Evolutionary conservation across 495 filamentous ascomycete species (phyloP).

Genomic region (Lepidopterella palustris): DNA sequence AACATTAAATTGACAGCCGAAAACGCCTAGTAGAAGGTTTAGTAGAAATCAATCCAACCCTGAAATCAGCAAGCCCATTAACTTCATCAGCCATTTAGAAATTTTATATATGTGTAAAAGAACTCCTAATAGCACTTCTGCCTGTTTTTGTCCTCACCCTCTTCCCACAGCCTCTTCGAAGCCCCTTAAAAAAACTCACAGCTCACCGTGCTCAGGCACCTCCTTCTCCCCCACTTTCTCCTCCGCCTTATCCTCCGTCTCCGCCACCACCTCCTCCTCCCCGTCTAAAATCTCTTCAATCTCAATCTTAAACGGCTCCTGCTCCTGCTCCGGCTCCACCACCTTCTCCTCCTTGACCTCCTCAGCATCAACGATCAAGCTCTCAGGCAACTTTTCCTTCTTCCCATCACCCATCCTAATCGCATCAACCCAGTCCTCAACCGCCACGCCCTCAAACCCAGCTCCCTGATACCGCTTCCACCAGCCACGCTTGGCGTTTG

Average conservation of each 20-base stretch:
- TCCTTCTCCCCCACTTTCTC: background rate
- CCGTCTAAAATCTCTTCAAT: conserved; percentile 2
- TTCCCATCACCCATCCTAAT: conserved; percentile 78
- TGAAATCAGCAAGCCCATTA: too few relatives aligned
- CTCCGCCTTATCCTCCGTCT: too few relatives aligned
- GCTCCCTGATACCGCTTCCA: conserved; percentile 61
- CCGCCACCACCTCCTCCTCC: background rate
- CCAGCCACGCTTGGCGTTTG: conserved; percentile 83
- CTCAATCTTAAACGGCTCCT: conserved; percentile 30
- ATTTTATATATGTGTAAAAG: too few relatives aligned
- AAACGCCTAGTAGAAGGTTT: too few relatives aligned
- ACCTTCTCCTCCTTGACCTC: conserved; percentile 14
- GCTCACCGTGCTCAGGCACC: background rate
- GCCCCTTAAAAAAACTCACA: too few relatives aligned
- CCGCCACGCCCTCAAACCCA: conserved; percentile 49
- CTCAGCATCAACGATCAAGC: conserved; percentile 43
- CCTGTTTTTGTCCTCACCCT: too few relatives aligned
- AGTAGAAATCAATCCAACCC: too few relatives aligned
- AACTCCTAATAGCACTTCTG: too few relatives aligned
- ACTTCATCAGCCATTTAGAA: too few relatives aligned
- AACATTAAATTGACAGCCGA: too few relatives aligned
- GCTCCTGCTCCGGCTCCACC: conserved; percentile 45
- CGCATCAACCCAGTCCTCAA: conserved; percentile 83
- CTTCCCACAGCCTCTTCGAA: too few relatives aligned
- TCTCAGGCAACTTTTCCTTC: conserved; percentile 75